Base-by-base conservation (phyloP, 2,329 filamentous ascomycete genomes). In the Penicillium occitanis region DNA sequence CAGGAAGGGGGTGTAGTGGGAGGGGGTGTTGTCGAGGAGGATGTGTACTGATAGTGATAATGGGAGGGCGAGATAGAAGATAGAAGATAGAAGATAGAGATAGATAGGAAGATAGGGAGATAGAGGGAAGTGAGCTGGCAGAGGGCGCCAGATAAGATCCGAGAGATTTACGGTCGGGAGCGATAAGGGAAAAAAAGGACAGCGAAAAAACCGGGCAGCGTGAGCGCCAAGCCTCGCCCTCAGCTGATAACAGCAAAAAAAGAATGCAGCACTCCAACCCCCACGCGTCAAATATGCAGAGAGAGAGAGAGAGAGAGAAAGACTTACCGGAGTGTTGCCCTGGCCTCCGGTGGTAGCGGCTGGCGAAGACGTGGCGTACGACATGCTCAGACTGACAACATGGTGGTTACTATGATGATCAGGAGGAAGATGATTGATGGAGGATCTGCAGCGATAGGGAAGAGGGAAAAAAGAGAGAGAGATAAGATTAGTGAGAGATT, bases 261-360 rank as follows among this genome's bases (percentile, higher is more conserved):
- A 67, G 63, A 68, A 68, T 59, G 66, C 37, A 28, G n/a, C 10
- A 8, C 35, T 67, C 66, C 59, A 48, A 28, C 37, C 42, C 59
- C 46, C 17, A 22, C 60, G 57, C 33, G 57, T 59, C 57, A 60
- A 46, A 58, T 63, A 69, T 69, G 72, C 67, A 70, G 66, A 68
- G 66, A 66, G 19, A 57, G 19, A 22, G 13, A 68, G 7, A 28
- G 65, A 46, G 67, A 69, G 68, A 37, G 65, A 60, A 60, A n/a
- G 22, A 80, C 79, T 79, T 71, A 81, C 78, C 64, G 79, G 78
- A 69, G 74, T 77, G 68, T 76, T 80, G 69, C 85, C 85, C 75
- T 88, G 86, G 63, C 88, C 88, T 70, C 86, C 87, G 68, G 87
- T 85, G 48, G 88, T 89, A 48, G 86, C 86, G 68, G 87, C 87